A percentile compares a stretch with the other conserved stretches of the same genome.
phyloP scores from a whole-genome alignment of 148 eudicot species.

The Vaccinium darrowii region DNA sequence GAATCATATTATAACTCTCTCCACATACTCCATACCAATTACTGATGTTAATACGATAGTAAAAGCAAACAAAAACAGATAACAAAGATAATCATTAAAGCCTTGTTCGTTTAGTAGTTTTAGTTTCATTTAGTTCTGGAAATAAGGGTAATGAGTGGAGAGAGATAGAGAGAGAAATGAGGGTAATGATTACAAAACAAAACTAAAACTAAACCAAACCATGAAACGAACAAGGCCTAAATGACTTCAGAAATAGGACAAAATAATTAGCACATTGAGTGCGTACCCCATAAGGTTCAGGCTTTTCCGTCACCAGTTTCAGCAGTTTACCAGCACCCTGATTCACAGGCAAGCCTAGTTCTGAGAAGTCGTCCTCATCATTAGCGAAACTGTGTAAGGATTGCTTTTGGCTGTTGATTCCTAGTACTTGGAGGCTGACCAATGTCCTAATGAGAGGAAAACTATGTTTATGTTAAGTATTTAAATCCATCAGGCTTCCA shows the following conservation, averaged over 20 bases:
- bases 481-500: background rate
- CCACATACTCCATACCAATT: background rate
- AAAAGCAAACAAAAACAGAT: background rate
- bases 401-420: conserved; percentile 20
- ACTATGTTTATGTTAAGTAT: background rate
- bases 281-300: conserved; percentile 19
- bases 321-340: conserved; percentile 3
- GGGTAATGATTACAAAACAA: no score
- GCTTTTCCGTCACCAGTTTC: conserved; percentile 29
- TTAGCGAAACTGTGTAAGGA: conserved; percentile 3
- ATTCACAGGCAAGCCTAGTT: conserved; percentile 20
- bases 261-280: background rate
- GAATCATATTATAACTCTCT: conserved; percentile 1
- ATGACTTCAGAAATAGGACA: no score
- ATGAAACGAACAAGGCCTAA: no score
- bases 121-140: no score
- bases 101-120: no score
- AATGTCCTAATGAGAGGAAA: conserved; percentile 14
- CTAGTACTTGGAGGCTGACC: conserved; percentile 20
- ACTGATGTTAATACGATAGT: background rate
- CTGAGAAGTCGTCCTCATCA: conserved; percentile 29
- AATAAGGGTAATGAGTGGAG: no score
- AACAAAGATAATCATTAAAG: background rate
- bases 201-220: no score
- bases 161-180: no score